Conservation (phyloP, 1,284 basidiomycete species). For the Gomphus sp. region DNA sequence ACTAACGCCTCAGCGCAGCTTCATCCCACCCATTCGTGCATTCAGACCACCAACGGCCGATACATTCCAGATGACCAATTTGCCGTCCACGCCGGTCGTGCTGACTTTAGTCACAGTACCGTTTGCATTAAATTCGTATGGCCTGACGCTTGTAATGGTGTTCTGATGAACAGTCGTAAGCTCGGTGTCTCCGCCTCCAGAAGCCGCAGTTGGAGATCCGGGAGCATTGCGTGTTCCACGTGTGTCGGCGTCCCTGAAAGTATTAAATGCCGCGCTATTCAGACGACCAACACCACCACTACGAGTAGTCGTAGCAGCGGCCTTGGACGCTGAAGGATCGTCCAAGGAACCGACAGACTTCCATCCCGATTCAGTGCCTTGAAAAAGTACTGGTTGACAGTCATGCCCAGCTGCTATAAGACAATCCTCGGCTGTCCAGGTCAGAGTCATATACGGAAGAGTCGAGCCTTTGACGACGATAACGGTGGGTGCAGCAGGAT, state of each 20-base stretch:
- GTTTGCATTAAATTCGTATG: slow-evolving; percentile 56
- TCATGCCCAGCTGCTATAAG: slow-evolving; percentile 95
- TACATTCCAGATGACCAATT: slow-evolving; percentile 87
- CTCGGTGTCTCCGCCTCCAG: slow-evolving; percentile 52
- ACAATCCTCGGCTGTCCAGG: slow-evolving; percentile 76
- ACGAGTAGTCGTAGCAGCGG: slow-evolving; percentile 26
- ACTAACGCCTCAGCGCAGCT: slow-evolving; percentile 27
- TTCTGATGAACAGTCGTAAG: slow-evolving; percentile 93
- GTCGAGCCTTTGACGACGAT: slow-evolving; percentile 68
- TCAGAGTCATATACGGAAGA: slow-evolving; percentile 74
- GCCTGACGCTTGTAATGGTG: slow-evolving; percentile 87
- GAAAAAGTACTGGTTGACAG: slow-evolving; percentile 89
- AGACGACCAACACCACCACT: slow-evolving; percentile 63
- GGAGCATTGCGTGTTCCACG: slow-evolving; percentile 53
- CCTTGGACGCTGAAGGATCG: slow-evolving; percentile 46
- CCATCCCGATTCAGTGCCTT: slow-evolving; percentile 70
- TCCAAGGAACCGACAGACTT: slow-evolving; percentile 74
- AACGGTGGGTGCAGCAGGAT: slow-evolving; percentile 59
- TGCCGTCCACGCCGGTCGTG: slow-evolving; percentile 93
- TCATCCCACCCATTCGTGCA: slow-evolving; percentile 39
- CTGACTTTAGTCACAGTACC: slow-evolving; percentile 69
- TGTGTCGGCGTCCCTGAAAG: slow-evolving; percentile 89
- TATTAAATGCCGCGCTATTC: slow-evolving; percentile 91
- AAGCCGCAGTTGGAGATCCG: slow-evolving; percentile 26
- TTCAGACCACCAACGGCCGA: slow-evolving; percentile 40